phyloP scores from a whole-genome alignment of 805 yeast species.

The Starmerella stellata region DNA sequence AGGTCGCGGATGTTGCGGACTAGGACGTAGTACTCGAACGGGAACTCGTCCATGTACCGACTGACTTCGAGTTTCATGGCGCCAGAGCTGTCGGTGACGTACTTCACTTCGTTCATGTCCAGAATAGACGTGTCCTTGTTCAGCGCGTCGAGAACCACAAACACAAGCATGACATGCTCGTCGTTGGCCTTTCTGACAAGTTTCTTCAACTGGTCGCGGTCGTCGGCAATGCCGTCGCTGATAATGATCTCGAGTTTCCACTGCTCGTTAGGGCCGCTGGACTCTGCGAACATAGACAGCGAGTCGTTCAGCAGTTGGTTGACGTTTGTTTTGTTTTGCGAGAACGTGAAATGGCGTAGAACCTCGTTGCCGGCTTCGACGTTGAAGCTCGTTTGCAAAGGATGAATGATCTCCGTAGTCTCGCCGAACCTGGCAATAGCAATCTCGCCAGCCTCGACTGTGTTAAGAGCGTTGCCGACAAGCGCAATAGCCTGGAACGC shows the following conservation, averaged over 20 bases:
- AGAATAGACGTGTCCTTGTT: conserved; percentile 51
- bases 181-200: conserved; percentile 85
- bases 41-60: conserved; percentile 80
- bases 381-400: conserved; percentile 70
- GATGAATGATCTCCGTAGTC: conserved; percentile 64
- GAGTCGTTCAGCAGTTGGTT: conserved; percentile 54
- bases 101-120: conserved; percentile 86
- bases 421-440: conserved; percentile 85
- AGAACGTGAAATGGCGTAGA: conserved; percentile 78
- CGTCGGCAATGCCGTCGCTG: conserved; percentile 95
- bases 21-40: conserved; percentile 91
- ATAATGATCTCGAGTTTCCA: conserved; percentile 90
- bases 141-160: conserved; percentile 83
- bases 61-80: conserved; percentile 55
- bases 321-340: conserved; percentile 74
- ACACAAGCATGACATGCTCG: conserved; percentile 81
- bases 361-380: conserved; percentile 67
- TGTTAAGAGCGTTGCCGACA: conserved; percentile 84
- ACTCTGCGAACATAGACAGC: conserved; percentile 50
- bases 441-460: conserved; percentile 83
- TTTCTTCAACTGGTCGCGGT: conserved; percentile 64
- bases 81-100: conserved; percentile 47
- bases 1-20: conserved; percentile 75
- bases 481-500: conserved; percentile 90
- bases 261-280: conserved; percentile 33